Evolutionary conservation across 129 eudicot genomes (phyloP).

Genomic region (Deinandra increscens): DNA sequence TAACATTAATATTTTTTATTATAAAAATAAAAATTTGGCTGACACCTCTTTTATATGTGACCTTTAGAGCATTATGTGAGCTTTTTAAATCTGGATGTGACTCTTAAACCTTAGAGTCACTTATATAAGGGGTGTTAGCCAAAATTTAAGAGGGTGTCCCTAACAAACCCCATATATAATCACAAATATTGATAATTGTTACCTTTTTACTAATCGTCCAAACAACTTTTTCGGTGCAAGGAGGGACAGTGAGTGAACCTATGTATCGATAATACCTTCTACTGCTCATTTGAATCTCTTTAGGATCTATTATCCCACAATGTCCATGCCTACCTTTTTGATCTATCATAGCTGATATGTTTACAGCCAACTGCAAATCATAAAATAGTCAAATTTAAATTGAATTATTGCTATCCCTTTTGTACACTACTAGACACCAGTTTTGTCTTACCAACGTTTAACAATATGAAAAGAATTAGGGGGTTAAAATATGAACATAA

Average conservation of each 20-base stretch:
- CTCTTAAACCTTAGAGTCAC: too few species aligned
- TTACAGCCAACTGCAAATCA: constrained; percentile 32
- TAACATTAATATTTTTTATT: too few species aligned
- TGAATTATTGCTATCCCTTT: not conserved
- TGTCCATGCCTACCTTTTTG: constrained; percentile 26
- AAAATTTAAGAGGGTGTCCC: too few species aligned
- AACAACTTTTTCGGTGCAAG: constrained; percentile 53
- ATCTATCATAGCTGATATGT: constrained; percentile 35
- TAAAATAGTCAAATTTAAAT: not conserved
- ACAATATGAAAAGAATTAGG: not conserved
- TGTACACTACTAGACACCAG: not conserved
- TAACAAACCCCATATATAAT: too few species aligned
- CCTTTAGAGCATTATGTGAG: too few species aligned
- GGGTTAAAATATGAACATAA: not conserved
- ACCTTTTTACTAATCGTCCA: constrained; percentile 45
- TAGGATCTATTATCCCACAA: constrained; percentile 39
- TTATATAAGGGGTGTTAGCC: too few species aligned
- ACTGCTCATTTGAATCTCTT: constrained; percentile 36
- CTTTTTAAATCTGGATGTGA: too few species aligned
- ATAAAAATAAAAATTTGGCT: too few species aligned
- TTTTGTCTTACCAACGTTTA: too few species aligned
- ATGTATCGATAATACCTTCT: constrained; percentile 47
- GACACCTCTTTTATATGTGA: too few species aligned
- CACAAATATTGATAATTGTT: too few species aligned
- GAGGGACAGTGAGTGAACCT: constrained; percentile 60